Evolutionary conservation across 2,329 filamentous ascomycete species (phyloP).

Genomic region (Aspergillus eucalypticola): DNA sequence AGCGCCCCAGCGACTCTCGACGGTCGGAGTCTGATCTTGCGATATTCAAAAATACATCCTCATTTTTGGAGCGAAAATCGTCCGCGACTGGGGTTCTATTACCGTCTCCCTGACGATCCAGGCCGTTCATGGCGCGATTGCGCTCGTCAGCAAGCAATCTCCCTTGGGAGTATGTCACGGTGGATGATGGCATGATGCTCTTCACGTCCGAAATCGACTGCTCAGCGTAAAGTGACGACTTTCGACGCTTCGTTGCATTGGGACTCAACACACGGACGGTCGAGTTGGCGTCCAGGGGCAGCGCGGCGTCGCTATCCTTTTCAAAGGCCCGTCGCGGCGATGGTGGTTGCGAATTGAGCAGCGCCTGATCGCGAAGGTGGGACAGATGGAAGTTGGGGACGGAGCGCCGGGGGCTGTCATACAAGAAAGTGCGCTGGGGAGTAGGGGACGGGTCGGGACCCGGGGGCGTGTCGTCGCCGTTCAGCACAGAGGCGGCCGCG

Average conservation of each 20-base stretch:
- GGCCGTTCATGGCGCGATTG: slow-evolving; percentile 26
- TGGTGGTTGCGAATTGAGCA: slow-evolving; percentile 19
- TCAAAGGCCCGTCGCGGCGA: slow-evolving; percentile 14
- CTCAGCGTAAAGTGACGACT: slow-evolving; percentile 26
- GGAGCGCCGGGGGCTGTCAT: slow-evolving; percentile 36
- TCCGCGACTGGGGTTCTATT: slow-evolving; percentile 38
- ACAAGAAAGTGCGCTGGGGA: slow-evolving; percentile 45
- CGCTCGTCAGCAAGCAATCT: slow-evolving; percentile 29
- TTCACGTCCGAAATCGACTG: slow-evolving; percentile 32
- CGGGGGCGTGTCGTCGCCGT: slow-evolving; percentile 49
- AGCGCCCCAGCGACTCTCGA: slow-evolving; percentile 39
- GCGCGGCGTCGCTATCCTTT: slow-evolving; percentile 20
- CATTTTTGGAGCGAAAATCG: slow-evolving; percentile 41
- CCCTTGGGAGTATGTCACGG: slow-evolving; percentile 32
- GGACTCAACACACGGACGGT: slow-evolving; percentile 26
- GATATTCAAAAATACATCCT: slow-evolving; percentile 51
- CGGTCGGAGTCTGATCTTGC: slow-evolving; percentile 43
- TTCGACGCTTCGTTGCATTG: slow-evolving; percentile 34
- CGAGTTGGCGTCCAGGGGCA: slow-evolving; percentile 28
- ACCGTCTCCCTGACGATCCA: slow-evolving; percentile 31
- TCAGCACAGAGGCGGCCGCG: slow-evolving; percentile 8
- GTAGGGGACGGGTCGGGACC: slow-evolving; percentile 55
- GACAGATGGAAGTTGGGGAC: slow-evolving; percentile 28
- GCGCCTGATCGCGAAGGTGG: slow-evolving; percentile 20
- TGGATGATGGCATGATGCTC: slow-evolving; percentile 34